phyloP scores from a whole-genome alignment of 1,284 basidiomycete genomes.

The Lentinus polychrous region DNA sequence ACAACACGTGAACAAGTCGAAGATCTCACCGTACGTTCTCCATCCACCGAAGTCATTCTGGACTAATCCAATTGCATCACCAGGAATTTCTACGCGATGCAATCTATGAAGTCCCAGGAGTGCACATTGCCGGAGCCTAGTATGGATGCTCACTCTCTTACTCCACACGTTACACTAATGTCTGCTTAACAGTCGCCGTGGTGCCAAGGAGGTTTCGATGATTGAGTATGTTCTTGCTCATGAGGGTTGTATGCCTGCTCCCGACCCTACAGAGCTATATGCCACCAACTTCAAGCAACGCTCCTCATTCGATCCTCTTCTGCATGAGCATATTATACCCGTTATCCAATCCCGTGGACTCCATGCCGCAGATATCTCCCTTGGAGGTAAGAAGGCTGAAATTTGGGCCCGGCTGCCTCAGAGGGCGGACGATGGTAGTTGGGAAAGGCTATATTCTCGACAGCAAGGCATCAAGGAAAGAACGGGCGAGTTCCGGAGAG shows the following conservation, averaged over 20 bases:
- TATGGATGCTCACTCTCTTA: constrained; percentile 23
- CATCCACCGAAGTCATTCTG: constrained; percentile 1
- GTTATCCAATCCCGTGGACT: constrained; percentile 36
- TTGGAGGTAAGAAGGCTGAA: constrained; percentile 31
- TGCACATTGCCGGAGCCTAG: constrained; percentile 42
- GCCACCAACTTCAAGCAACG: background rate
- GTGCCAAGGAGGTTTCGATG: constrained; percentile 7
- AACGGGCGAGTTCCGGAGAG: constrained; percentile 32
- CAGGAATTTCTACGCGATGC: constrained; percentile 37
- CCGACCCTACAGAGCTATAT: constrained; percentile 15
- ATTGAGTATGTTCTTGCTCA: constrained; percentile 32
- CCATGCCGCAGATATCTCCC: constrained; percentile 26
- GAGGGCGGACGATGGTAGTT: constrained; percentile 14
- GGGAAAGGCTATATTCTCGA: constrained; percentile 24
- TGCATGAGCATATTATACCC: constrained; percentile 30
- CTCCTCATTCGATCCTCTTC: background rate
- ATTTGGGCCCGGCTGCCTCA: constrained; percentile 43
- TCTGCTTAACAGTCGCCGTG: constrained; percentile 34
- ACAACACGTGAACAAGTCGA: constrained; percentile 35
- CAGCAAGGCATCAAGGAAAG: constrained; percentile 23
- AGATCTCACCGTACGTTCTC: constrained; percentile 28
- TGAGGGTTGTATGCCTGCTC: constrained; percentile 31
- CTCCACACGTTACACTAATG: background rate
- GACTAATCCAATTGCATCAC: background rate
- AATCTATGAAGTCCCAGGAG: constrained; percentile 37